Base-by-base conservation (phyloP, 148 eudicot genomes). In the Agrostemma githago region DNA sequence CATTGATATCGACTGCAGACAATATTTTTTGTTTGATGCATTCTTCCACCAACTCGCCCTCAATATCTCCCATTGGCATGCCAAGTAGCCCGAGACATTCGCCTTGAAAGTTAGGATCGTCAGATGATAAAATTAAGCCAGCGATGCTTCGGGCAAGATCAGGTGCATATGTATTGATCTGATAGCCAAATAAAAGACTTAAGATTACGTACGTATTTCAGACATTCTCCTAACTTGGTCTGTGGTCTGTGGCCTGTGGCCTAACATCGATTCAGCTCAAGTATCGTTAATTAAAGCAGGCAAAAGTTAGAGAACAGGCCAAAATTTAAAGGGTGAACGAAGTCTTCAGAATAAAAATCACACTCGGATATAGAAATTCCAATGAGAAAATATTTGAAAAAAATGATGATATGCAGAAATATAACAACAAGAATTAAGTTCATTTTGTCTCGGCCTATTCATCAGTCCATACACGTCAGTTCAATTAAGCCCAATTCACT, bases 141-240 rank as follows among this genome's bases (percentile, higher is more conserved):
- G 89, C 82, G 43, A 95, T 76, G 77, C 97, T 92, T 83, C 74
- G 92, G 62, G 97, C 97, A 64, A 95, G 92, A 80, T 90, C 98
- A 77, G 98, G 98, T 62, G 96, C 96, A 76, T 92, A 85, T 69
- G 70, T 82, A 82, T 86, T 79, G 68, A 92, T 90, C 98, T 95
- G 84, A 78, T 34, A 66, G 74, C 62, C 77, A 51, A 62, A 48
- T 48, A 48, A 48, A 48, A 48, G 53, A 63, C 48, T 72, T 58
- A 68, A 39, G 56, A 10, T 20, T 72, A 70, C 4, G 20, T 38
- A 54, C 66, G 44, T 53, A 72, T 51, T 67, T 39, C 14, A 53
- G 7, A 26, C 34, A 1, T 26, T 46, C 39, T 67, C 46, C 58
- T 48, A 20, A 26, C 54, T 63, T 41, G 37, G 14, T 63, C 56